A percentile compares a stretch with the other conserved stretches of the same genome.
phyloP scores from a whole-genome alignment of 257 asterid genomes.

The Ilex aquifolium region DNA sequence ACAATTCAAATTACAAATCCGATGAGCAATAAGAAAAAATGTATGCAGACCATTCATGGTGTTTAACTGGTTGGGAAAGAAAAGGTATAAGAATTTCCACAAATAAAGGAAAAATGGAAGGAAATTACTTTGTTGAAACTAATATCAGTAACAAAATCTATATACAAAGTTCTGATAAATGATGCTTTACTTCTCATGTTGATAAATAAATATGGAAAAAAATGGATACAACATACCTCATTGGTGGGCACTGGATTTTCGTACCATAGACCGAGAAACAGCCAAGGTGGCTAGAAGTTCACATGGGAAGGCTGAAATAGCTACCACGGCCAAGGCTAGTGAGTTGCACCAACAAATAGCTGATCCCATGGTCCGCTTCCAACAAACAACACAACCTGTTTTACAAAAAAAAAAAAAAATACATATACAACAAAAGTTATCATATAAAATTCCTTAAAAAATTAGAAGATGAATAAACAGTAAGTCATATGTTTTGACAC shows the following conservation, averaged over 20 bases:
- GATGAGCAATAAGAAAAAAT: too few species aligned
- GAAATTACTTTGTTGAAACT: too few species aligned
- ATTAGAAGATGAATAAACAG: too few species aligned
- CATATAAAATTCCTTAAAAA: too few species aligned
- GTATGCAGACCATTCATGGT: too few species aligned
- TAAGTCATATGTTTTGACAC: too few species aligned
- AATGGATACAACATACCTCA: conserved; percentile 34
- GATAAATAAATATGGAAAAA: not conserved
- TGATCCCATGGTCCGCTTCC: conserved; percentile 64
- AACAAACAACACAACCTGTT: conserved; percentile 63
- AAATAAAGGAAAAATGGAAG: too few species aligned
- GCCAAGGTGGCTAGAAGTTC: conserved; percentile 78
- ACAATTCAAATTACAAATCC: too few species aligned
- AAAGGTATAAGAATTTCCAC: too few species aligned
- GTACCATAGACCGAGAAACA: conserved; percentile 69
- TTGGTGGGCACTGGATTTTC: conserved; percentile 39
- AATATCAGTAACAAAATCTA: too few species aligned
- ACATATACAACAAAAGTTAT: too few species aligned
- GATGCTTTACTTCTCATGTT: not conserved
- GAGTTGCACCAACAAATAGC: conserved; percentile 88
- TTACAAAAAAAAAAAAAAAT: conserved; percentile 12
- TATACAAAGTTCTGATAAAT: not conserved
- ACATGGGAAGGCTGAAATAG: conserved; percentile 53
- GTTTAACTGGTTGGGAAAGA: too few species aligned
- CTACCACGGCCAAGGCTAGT: conserved; percentile 64